Percentiles rank a stretch among this genome's conserved stretches.
These are phyloP conservation scores for Amanita subjunquillea DNA, from an alignment of 768 basidiomycete species.

Conservation along the genomic window DNA sequence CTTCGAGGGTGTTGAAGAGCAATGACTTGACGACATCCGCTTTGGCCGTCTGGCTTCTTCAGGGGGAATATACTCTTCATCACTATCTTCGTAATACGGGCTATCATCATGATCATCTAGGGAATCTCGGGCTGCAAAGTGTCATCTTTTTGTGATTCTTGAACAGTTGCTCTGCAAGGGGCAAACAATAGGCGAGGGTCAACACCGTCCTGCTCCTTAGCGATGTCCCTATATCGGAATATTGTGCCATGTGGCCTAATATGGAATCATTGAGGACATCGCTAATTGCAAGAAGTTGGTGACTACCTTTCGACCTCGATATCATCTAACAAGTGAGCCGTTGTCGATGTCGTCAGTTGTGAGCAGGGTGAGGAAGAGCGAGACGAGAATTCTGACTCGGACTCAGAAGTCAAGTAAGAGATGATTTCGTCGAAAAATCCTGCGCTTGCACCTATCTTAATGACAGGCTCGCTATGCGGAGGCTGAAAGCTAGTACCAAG, in stretches of 20 bases:
- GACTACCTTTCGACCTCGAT: neutral
- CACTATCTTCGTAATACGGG: neutral
- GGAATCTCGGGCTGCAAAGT: neutral
- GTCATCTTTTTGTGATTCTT: neutral
- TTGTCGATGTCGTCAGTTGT: neutral
- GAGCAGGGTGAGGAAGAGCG: neutral
- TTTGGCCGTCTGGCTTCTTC: neutral
- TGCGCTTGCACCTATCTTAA: neutral
- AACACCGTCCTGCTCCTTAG: neutral
- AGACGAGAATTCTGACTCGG: neutral
- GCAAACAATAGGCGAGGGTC: neutral
- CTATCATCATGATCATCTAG: neutral
- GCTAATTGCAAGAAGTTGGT: neutral
- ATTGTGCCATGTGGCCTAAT: neutral
- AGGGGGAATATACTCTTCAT: neutral
- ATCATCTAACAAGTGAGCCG: neutral
- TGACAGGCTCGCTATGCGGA: neutral
- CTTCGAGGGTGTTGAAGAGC: neutral
- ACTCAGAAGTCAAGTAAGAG: neutral
- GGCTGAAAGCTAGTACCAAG: neutral
- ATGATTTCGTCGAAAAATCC: neutral
- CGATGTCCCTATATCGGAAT: neutral
- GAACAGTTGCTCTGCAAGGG: neutral
- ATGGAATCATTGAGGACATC: neutral
- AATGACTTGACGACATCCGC: neutral